phyloP scores from a whole-genome alignment of 2,329 filamentous ascomycete species.

The Penicillium sp. region DNA sequence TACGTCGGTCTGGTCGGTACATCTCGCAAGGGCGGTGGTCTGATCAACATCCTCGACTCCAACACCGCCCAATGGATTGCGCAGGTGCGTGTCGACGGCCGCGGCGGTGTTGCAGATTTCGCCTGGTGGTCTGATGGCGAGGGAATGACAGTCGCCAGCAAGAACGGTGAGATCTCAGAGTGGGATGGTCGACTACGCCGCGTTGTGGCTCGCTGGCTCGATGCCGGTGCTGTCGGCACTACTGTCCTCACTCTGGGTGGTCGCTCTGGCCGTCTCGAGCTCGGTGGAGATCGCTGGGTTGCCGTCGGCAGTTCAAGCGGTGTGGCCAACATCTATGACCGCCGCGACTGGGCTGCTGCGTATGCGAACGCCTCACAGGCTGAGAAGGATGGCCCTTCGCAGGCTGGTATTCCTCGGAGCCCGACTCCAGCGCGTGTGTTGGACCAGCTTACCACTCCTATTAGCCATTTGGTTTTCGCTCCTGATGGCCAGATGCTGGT shows the following conservation, averaged over 20 bases:
- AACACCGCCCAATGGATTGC: constrained; percentile 83
- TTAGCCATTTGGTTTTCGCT: constrained; percentile 76
- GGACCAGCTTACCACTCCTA: constrained; percentile 84
- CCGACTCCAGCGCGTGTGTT: constrained; percentile 73
- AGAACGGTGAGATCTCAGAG: constrained; percentile 86
- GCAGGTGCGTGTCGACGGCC: constrained; percentile 77
- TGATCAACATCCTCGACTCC: constrained; percentile 81
- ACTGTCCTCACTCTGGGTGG: constrained; percentile 77
- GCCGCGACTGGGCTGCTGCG: constrained; percentile 59
- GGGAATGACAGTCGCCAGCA: constrained; percentile 79
- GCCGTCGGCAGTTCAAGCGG: constrained; percentile 83
- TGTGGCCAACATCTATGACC: constrained; percentile 92
- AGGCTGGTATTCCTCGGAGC: constrained; percentile 58
- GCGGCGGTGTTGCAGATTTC: constrained; percentile 84
- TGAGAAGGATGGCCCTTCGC: constrained; percentile 24
- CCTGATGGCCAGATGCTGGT: constrained; percentile 86
- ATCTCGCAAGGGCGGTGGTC: constrained; percentile 79
- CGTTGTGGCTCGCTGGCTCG: constrained; percentile 80
- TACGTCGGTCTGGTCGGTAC: constrained; percentile 83
- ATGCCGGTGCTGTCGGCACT: constrained; percentile 84
- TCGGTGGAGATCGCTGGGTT: constrained; percentile 83
- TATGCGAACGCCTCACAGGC: constrained; percentile 30
- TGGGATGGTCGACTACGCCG: constrained; percentile 70
- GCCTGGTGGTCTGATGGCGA: constrained; percentile 86
- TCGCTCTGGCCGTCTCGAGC: constrained; percentile 33